A percentile compares a stretch with the other conserved stretches of the same genome.
These are phyloP conservation scores for Tylopilus plumbeoviolaceoides DNA, from an alignment of 768 basidiomycete species.

Conservation along the genomic window DNA sequence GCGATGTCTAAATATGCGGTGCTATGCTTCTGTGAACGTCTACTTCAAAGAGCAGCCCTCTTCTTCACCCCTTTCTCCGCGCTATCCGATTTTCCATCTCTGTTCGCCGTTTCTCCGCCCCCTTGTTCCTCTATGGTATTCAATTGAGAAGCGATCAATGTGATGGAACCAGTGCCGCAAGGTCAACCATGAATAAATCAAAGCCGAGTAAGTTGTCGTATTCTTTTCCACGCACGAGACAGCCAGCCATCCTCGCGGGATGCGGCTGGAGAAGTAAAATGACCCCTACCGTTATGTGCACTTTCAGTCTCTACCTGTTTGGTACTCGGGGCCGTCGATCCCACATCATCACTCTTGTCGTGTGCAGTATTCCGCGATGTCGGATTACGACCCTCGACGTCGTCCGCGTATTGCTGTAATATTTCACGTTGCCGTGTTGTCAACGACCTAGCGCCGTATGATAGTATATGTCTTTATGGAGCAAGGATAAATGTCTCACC, in stretches of 20 bases:
- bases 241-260: conserved; percentile 59
- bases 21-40: conserved; percentile 31
- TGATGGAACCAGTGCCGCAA: conserved; percentile 26
- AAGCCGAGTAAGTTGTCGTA: conserved; percentile 66
- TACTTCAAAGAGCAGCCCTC: conserved; percentile 45
- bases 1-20: conserved; percentile 11
- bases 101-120: conserved; percentile 24
- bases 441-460: conserved; percentile 55
- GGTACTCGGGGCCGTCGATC: conserved; percentile 17
- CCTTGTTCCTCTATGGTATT: conserved; percentile 24
- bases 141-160: conserved; percentile 28
- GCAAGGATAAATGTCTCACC: conserved; percentile 48
- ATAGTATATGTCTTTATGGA: conserved; percentile 7
- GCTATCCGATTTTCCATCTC: conserved; percentile 36
- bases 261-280: conserved; percentile 56
- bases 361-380: conserved; percentile 12
- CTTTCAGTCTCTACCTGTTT: conserved; percentile 20
- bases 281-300: conserved; percentile 66
- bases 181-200: conserved; percentile 55
- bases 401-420: conserved; percentile 86
- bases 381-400: conserved; percentile 68
- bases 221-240: conserved; percentile 62
- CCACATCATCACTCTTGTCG: conserved; percentile 15
- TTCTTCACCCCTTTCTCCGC: conserved; percentile 42
- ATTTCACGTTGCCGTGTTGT: conserved; percentile 82